Evolutionary conservation across 225 moss, liverwort and hornwort species (phyloP).

Genomic region (Sphagnum tenellum): DNA sequence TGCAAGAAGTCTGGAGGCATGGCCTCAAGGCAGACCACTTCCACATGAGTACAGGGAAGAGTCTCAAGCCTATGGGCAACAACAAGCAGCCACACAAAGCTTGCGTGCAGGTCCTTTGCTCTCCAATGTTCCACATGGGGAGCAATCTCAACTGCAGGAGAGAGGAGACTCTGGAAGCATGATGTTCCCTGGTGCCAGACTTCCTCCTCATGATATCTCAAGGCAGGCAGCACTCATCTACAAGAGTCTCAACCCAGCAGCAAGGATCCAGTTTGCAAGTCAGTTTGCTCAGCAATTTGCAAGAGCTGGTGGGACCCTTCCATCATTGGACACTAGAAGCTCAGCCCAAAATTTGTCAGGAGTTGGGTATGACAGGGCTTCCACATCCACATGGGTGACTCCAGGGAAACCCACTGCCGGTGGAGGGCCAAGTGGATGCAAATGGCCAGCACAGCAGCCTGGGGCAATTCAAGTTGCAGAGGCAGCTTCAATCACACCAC

Average conservation of each 20-base stretch:
- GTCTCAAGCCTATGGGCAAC: slow-evolving; percentile 32
- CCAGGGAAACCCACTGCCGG: slow-evolving; percentile 18
- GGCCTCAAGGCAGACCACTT: slow-evolving; percentile 44
- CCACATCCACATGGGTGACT: slow-evolving; percentile 21
- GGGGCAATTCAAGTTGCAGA: slow-evolving; percentile 35
- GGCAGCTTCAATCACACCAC: slow-evolving; percentile 22
- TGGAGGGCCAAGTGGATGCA: slow-evolving; percentile 20
- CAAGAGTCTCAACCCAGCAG: slow-evolving; percentile 62
- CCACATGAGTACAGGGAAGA: slow-evolving; percentile 44
- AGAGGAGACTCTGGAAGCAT: slow-evolving; percentile 21
- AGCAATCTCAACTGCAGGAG: slow-evolving; percentile 35
- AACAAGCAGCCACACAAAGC: slow-evolving; percentile 29
- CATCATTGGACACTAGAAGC: slow-evolving; percentile 31
- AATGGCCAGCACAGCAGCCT: slow-evolving; percentile 23
- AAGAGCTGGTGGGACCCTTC: slow-evolving; percentile 22
- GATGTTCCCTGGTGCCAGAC: slow-evolving; percentile 25
- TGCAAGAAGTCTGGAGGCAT: slow-evolving; percentile 31
- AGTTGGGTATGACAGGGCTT: slow-evolving; percentile 28
- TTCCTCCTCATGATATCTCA: slow-evolving; percentile 28
- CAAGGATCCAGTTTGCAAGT: slow-evolving; percentile 53
- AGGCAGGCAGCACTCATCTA: slow-evolving; percentile 52
- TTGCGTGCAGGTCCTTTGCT: slow-evolving; percentile 39
- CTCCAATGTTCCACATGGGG: slow-evolving; percentile 15
- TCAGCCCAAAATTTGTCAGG: slow-evolving; percentile 41
- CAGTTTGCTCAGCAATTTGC: slow-evolving; percentile 49